Evolutionary conservation across 176 grass and related monocot species (phyloP), one percentile per base, ranked within the genome.

Genomic region (Guadua angustifolia): DNA sequence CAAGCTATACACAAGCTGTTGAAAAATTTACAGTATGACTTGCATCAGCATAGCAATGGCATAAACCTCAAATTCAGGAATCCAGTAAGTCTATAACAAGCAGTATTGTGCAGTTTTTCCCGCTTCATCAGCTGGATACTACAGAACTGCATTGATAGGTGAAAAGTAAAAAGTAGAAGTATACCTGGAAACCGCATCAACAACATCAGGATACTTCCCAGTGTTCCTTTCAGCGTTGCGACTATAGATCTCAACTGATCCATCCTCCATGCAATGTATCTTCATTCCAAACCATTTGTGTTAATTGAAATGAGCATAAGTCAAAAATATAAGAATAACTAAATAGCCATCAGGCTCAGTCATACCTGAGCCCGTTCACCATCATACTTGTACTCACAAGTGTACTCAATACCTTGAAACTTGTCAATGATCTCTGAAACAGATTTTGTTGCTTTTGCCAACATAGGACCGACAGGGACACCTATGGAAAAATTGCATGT

Each of bases 181-280:
- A 85, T 94, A 99, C 96, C 93, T 95, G 62, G 91, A 90, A 50
- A 99, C 89, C 1, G 91, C 94, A 83, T 90, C 89, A 73, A 99
- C 89, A 45, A 99, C 96, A 89, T 99, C 96, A 74, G 96, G 93
- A 82, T 99, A 99, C 71, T 99, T 99, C 70, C 91, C 96, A 24
- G 96, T 95, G 78, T 99, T 99, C 82, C 93, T 88, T 92, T 99
- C 96, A 79, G 93, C 96, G 68, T 95, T 99, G n/a, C 91, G 87
- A 84, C 96, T 99, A 79, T 94, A 99, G 85, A 99, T 95, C 77
- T 99, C 96, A 24, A 99, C 85, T 49, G 91, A 78, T 73, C 96
- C 96, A 92, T 99, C 96, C 81, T 99, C 96, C 93, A 99, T 90
- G 81, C 80, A 99, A 89, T 99, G 96, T 83, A 99, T 99, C 96